Evolutionary conservation across 129 eudicot species (phyloP), one percentile per base, ranked within the genome.

Genomic region (Flaveria sonorensis): DNA sequence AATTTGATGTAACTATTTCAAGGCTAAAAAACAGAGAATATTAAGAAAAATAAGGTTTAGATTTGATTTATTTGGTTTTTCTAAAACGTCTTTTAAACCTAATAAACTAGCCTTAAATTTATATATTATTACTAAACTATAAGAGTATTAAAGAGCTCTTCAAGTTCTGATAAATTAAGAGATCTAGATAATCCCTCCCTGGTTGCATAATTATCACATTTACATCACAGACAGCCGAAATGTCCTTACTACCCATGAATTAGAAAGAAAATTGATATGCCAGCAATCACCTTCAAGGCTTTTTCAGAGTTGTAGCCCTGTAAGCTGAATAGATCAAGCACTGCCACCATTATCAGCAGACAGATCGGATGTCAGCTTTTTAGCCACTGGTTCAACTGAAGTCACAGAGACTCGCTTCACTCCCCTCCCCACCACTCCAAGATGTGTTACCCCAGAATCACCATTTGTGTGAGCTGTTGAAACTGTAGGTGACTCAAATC

Each of bases 361-460:
- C 6, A 81, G 82, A 60, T 84, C 90, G 8, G 77, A 12, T 23
- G 95, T 73, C 42, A 89, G 87, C 73, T 84, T 91, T 76, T 95
- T 95, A 2, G 82, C 75, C 5, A 88, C 77, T 12, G 84, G 55
- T 24, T 68, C 71, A 32, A 52, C 73, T 16, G 96, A 69, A 81
- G 73, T 87, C 90, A 85, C 82, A 7, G 75, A 46, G 59, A 94
- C 98, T 46, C 97, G 90, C 85, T 95, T 95, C 2, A 95, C 97
- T 78, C 99, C 99, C 82, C 99, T 80, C 30, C 99, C 99, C 50
- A 95, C 99, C 7, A 95, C 97, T 30, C 99, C 99, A 56, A 95
- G 92, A 85, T 95, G 90, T 14, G 94, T 95, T 20, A 95, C 97
- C 50, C 76, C 94, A 39, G 89, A 53, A 70, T 77, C 59, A 23